Conservation (phyloP, 257 asterid species). For the Linaria vulgaris region DNA sequence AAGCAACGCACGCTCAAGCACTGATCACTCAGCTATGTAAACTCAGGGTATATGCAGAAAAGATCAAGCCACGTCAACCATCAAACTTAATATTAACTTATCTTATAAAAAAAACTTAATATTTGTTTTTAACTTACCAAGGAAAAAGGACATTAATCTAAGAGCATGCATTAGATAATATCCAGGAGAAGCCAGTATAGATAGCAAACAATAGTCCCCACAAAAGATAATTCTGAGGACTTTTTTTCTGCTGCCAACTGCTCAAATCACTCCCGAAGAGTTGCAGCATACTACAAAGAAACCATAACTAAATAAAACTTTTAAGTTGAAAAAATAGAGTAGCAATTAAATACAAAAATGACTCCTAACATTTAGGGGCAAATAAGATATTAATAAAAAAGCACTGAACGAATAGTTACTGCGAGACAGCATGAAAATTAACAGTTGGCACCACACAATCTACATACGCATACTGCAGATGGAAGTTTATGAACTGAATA, state of each 20-base stretch:
- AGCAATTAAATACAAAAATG: background rate
- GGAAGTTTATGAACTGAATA: constrained; percentile 14
- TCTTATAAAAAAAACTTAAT: constrained; percentile 1
- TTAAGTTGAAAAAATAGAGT: constrained; percentile 14
- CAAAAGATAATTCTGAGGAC: constrained; percentile 36
- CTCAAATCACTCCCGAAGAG: constrained; percentile 84
- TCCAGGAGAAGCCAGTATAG: background rate
- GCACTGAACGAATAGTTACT: too few relatives aligned
- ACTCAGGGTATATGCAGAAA: too few relatives aligned
- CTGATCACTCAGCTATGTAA: background rate
- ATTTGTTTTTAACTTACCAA: too few relatives aligned
- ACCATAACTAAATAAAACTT: constrained; percentile 14
- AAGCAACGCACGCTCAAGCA: background rate
- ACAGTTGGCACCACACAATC: too few relatives aligned
- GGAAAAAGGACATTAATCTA: background rate
- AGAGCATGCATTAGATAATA: background rate
- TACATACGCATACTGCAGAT: too few relatives aligned
- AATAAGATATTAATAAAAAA: constrained; percentile 13
- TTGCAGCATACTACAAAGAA: constrained; percentile 71
- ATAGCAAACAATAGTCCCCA: background rate
- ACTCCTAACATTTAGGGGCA: background rate
- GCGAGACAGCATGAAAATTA: too few relatives aligned
- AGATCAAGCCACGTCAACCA: too few relatives aligned
- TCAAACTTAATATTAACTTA: background rate
- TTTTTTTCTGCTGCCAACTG: constrained; percentile 80